Percentiles rank a stretch among this genome's conserved stretches.
These are phyloP conservation scores for Stipa capillata DNA, from an alignment of 176 grass and related monocot genomes.

Conservation along the genomic window DNA sequence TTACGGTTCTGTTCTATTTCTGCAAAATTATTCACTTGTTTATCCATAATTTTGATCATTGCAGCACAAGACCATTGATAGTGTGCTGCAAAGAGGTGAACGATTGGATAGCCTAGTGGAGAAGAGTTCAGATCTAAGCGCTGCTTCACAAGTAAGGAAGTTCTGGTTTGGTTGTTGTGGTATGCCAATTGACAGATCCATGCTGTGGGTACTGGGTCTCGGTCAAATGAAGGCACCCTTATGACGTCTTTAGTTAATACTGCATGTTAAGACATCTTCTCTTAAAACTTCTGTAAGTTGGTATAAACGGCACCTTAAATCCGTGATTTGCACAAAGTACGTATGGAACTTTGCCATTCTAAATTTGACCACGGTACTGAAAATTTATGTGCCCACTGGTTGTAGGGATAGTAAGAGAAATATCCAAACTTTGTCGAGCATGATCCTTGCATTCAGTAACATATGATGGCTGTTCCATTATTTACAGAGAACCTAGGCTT, in stretches of 20 bases:
- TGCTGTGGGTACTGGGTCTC: neutral
- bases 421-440: no score
- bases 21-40: neutral
- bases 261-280: neutral
- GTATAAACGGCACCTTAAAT: no score
- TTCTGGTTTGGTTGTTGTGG: neutral
- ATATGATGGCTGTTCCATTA: no score
- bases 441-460: no score
- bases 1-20: neutral
- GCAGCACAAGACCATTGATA: conserved; percentile 98
- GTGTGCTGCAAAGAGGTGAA: conserved; percentile 67
- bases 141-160: conserved; percentile 51
- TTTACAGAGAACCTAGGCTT: neutral
- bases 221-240: neutral
- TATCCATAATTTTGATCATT: conserved; percentile 7
- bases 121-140: conserved; percentile 90
- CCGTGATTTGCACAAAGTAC: no score
- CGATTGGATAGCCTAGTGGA: conserved; percentile 73
- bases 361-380: no score
- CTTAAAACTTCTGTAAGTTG: neutral
- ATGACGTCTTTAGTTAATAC: neutral
- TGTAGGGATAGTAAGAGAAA: no score
- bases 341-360: no score
- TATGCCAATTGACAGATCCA: neutral
- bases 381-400: no score